These are phyloP conservation scores for Sporothrix brasiliensis DNA, from an alignment of 2,329 filamentous ascomycete species.

Conservation along the genomic window DNA sequence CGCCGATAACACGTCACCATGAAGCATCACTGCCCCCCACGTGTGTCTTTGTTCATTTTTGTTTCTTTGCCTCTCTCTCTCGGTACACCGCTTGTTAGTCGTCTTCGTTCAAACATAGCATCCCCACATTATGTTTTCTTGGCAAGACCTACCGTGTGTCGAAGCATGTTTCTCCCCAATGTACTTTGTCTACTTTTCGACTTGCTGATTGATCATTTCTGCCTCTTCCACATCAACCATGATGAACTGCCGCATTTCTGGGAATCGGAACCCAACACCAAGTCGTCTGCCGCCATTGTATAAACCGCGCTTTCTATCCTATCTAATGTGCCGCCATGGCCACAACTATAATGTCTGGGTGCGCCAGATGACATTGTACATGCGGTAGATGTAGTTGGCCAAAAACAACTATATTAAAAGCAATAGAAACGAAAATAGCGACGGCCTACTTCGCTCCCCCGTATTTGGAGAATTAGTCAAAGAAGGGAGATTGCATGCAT, in stretches of 20 bases:
- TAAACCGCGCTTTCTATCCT: neutral
- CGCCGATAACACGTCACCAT: neutral
- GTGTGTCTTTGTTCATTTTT: neutral
- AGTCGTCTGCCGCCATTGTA: neutral
- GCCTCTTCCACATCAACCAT: neutral
- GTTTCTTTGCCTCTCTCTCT: neutral
- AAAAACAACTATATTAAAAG: neutral
- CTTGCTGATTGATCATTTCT: neutral
- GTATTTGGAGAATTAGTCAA: neutral
- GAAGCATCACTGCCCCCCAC: too few species aligned
- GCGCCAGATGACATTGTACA: neutral
- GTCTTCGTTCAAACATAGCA: neutral
- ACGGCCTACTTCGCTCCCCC: too few species aligned
- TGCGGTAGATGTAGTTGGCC: neutral
- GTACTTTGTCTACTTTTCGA: neutral
- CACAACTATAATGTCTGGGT: neutral
- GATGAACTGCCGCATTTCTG: neutral
- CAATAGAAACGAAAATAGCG: neutral
- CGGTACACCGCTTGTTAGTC: conserved; percentile 13
- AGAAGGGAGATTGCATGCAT: neutral
- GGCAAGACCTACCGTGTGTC: neutral
- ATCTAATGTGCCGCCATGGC: conserved; percentile 8
- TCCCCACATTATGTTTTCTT: neutral
- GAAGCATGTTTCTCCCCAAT: too few species aligned
- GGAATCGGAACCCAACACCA: neutral